These are phyloP conservation scores for Diaporthe aspalathi DNA, from an alignment of 2,329 filamentous ascomycete species.

Conservation along the genomic window DNA sequence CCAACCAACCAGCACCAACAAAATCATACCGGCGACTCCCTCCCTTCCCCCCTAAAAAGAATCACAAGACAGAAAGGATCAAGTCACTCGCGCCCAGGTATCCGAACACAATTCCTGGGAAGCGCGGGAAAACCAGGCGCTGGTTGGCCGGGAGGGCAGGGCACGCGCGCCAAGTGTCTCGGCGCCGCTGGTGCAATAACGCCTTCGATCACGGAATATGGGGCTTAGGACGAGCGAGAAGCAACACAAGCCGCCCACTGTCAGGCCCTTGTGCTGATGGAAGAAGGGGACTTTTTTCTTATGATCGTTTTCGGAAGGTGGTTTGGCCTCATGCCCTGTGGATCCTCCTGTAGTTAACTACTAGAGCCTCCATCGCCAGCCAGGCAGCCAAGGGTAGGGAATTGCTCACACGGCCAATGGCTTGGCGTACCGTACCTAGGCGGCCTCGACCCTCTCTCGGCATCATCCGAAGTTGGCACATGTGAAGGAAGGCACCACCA, in stretches of 20 bases:
- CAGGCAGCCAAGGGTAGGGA: background rate
- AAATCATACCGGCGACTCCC: too few species aligned
- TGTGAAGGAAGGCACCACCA: background rate
- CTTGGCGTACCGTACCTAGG: background rate
- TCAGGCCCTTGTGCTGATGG: background rate
- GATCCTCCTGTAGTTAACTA: background rate
- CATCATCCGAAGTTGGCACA: background rate
- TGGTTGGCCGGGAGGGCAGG: too few species aligned
- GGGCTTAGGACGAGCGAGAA: constrained; percentile 5
- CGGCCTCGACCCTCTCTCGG: background rate
- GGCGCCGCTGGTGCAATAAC: constrained; percentile 26
- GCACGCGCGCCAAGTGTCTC: background rate
- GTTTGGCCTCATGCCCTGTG: background rate
- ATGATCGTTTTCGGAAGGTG: constrained; percentile 19
- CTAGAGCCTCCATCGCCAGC: too few species aligned
- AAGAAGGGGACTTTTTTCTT: background rate
- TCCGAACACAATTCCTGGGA: too few species aligned
- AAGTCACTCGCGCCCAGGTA: too few species aligned
- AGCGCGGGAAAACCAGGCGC: too few species aligned
- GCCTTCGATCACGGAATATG: constrained; percentile 18
- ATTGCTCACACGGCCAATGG: background rate
- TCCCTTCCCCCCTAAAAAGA: too few species aligned
- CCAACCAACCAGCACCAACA: too few species aligned
- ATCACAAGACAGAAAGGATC: too few species aligned
- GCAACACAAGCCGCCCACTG: constrained; percentile 21